Evolutionary conservation across 2,329 filamentous ascomycete genomes (phyloP), one percentile per base, ranked within the genome.

Genomic region (Pezicula radicicola): DNA sequence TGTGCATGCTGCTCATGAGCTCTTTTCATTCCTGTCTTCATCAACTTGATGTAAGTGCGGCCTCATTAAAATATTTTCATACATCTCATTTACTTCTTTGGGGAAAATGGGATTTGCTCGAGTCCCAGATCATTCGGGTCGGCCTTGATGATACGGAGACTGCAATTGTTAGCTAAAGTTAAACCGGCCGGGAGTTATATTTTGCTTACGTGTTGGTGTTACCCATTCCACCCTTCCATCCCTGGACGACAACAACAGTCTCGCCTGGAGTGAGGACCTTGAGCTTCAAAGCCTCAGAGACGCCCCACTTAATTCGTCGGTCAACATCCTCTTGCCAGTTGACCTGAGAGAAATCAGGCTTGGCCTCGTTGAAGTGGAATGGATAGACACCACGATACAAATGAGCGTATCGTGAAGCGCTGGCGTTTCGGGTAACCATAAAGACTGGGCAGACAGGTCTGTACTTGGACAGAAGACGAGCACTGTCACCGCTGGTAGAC

Each of bases 251-350:
- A 56, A 94, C 83, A 51, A 94, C 84, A 30, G 84, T 82, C 67
- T 91, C 89, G 60, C 85, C 88, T 68, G 83, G 76, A 68, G 76
- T 79, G 57, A 95, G 76, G 46, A 92, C 82, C 63, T 85, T 84
- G 57, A 99, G 88, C 74, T 88, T 84, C 66, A 96, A 83, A 63
- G 91, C 94, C 70, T 91, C 84, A 70, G 82, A 78, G 71, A 99
- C 90, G 71, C 90, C 94, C 92, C 93, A 99, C 82, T 93, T 96
- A 74, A 99, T 90, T 69, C 94, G 91, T 71, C 87, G 85, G 76
- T 99, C 94, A 64, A 99, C 94, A 74, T 99, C 93, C 79, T 97
- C 91, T 78, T 99, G 94, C 94, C 94, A 99, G 76, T 95, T 92
- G 67, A 88, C 84, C 73, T 88, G 83, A 71, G 81, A 83, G 75